Conservation (phyloP, 169 alveolate genomes). For the Eimeria acervulina region DNA sequence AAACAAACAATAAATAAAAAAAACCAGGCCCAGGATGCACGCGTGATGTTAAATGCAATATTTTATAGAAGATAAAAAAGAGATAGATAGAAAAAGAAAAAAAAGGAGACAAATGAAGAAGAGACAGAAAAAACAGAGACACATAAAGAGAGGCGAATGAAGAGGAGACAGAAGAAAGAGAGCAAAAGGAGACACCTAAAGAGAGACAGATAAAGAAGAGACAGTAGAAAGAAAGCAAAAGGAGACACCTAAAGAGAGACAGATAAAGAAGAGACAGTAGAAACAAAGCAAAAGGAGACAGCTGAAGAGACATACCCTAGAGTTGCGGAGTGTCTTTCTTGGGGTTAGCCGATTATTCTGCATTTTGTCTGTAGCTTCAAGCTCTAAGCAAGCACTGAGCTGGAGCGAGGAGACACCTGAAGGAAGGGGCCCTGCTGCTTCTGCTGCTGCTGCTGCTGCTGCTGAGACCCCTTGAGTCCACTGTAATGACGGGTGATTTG, state of each 20-base stretch:
- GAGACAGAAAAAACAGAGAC: neutral
- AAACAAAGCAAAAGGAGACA: neutral
- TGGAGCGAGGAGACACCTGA: conserved; percentile 27
- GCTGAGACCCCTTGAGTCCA: neutral
- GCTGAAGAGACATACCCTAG: neutral
- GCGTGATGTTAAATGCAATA: too few relatives aligned
- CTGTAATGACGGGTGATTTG: neutral
- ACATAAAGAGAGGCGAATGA: too few relatives aligned
- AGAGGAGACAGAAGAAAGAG: too few relatives aligned
- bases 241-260: neutral
- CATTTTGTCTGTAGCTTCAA: conserved; percentile 9
- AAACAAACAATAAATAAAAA: too few relatives aligned
- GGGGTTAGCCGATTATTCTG: neutral
- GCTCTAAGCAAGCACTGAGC: conserved; percentile 23
- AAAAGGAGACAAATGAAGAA: neutral
- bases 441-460: too few relatives aligned
- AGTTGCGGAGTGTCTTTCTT: neutral
- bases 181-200: too few relatives aligned
- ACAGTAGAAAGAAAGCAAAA: neutral
- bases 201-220: too few relatives aligned
- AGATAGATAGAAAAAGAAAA: too few relatives aligned
- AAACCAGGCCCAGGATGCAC: too few relatives aligned
- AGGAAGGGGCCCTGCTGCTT: conserved; percentile 3
- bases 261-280: neutral
- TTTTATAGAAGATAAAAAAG: too few relatives aligned